Percentiles rank a stretch among this genome's conserved stretches.
phyloP scores from a whole-genome alignment of 768 basidiomycete species.

The Imleria badia region DNA sequence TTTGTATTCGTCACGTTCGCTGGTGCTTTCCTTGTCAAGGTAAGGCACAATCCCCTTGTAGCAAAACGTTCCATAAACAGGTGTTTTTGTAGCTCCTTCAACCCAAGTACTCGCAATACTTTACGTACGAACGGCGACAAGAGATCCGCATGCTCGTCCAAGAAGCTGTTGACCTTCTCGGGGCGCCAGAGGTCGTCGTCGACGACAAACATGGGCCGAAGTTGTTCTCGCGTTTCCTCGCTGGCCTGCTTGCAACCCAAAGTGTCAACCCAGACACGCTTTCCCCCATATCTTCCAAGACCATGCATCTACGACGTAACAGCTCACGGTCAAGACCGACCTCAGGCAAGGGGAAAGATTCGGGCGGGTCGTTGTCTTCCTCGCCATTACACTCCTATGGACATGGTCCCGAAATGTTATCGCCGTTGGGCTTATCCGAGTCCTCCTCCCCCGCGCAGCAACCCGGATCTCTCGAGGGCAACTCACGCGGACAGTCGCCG shows the following conservation, averaged over 20 bases:
- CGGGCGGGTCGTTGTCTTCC: background rate
- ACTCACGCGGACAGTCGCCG: constrained; percentile 17
- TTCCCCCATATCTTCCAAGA: constrained; percentile 18
- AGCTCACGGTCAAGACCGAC: constrained; percentile 10
- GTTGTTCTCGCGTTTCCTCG: constrained; percentile 77
- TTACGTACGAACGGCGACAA: constrained; percentile 55
- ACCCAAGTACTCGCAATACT: constrained; percentile 65
- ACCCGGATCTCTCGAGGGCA: constrained; percentile 40
- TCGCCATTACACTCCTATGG: constrained; percentile 1
- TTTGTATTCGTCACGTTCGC: constrained; percentile 81
- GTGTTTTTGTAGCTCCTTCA: constrained; percentile 60
- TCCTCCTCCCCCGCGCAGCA: constrained; percentile 39
- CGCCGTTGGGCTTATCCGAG: constrained; percentile 33
- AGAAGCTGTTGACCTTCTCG: constrained; percentile 63
- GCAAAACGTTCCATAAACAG: background rate
- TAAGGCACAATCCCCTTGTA: constrained; percentile 23
- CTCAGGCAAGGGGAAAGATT: constrained; percentile 15
- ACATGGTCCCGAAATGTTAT: constrained; percentile 18
- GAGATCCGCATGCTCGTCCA: constrained; percentile 66
- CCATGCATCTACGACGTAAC: constrained; percentile 19
- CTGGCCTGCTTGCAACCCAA: constrained; percentile 64
- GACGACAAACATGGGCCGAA: constrained; percentile 82
- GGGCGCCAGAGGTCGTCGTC: constrained; percentile 67
- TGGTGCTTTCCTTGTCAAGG: constrained; percentile 81
- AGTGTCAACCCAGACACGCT: constrained; percentile 32